Base-by-base conservation (phyloP, 2,329 filamentous ascomycete species). In the Graphilbum ipis-grandicollis region DNA sequence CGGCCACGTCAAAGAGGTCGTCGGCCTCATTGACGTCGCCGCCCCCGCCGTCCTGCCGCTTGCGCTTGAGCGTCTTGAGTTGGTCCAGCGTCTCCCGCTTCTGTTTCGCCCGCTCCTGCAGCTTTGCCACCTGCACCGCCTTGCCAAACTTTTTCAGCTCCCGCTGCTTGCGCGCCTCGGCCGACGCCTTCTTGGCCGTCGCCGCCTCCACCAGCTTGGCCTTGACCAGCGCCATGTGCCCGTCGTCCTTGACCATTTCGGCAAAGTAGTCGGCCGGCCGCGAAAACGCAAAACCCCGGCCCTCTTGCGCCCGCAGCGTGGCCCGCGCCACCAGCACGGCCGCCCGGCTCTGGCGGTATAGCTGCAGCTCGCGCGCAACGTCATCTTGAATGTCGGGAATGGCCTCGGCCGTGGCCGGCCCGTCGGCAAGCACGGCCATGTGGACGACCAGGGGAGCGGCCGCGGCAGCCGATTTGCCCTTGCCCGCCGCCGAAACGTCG, bases 91-190 rank as follows among this genome's bases (percentile, higher is more conserved):
- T 93, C 44, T 92, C 82, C 49, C 75, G 76, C 76, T 94, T 94
- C 52, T 77, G 78, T 68, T 92, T 93, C 35, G 82, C 75, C 34
- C 90, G 69, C 69, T 98, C 88, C 61, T 96, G 88, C 56, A 93
- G 62, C 66, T 93, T 94, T 41, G 86, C 86, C 41, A 93, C 74
- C 65, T 98, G 90, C 37, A 96, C 90, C 57, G 93, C 83, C 65
- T 98, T 98, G 55, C 90, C 90, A 55, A 96, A 98, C 63, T 96
- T 98, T 75, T 94, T 96, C 50, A 96, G 66, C 56, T 98, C 90
- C 44, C 90, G 71, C 63, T 88, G 78, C 61, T 85, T 85, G 54
- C 85, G 74, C 7, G 90, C 90, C 58, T 98, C 90, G 19, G 81
- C 76, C 21, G 84, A 72, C 1, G 90, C 88, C 65, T 93, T 93